Evolutionary conservation across 177 flowering plant genomes (phyloP), one percentile per base, ranked within the genome.

Genomic region (Vitis hybrid): DNA sequence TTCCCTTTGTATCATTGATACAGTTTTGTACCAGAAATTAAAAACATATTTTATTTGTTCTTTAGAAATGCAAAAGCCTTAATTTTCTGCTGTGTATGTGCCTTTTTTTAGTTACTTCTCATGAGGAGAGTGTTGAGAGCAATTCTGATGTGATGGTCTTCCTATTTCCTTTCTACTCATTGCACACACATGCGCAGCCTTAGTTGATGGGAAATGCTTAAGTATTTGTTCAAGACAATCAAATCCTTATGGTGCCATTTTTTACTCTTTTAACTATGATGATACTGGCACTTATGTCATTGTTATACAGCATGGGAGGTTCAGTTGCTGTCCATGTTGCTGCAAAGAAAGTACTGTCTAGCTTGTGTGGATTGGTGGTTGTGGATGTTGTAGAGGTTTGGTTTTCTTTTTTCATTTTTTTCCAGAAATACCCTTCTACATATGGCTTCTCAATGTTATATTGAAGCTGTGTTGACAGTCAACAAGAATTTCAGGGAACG

Each of bases 371-470:
- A 29, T 71, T 96, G 63, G 79, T 96, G 65, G 91, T 93, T 63
- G 92, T 96, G 72, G 99, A 95, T 77, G 99, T 96, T 72, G 98
- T 93, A 14, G 99, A 95, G 99, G 98, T 95, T 73, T 67, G 80
- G 22, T 64, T 70, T 20, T 15, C 39, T 67, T 57, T 62, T 9
- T 16, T 2, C 19, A 60, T 39, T 22, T 3, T 3, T 18, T 60
- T 58, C 1, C 70, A 20, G 11, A 58, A 4, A 9, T 72, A 26
- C 0, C 18, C 39, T 12, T 13, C 39, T 18, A 45, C 14, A 48
- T 58, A 48, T 60, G 68, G n/a, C 14, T 20, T 65, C 12, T 51
- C 16, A 45, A 13, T 19, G 7, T 5, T 51, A 55, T 18, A 14
- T 49, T 55, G 57, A 66, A 15, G 52, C n/a, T 57, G 19, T 71